Conservation (phyloP, 2,329 filamentous ascomycete species). For the Microdochium nivale region DNA sequence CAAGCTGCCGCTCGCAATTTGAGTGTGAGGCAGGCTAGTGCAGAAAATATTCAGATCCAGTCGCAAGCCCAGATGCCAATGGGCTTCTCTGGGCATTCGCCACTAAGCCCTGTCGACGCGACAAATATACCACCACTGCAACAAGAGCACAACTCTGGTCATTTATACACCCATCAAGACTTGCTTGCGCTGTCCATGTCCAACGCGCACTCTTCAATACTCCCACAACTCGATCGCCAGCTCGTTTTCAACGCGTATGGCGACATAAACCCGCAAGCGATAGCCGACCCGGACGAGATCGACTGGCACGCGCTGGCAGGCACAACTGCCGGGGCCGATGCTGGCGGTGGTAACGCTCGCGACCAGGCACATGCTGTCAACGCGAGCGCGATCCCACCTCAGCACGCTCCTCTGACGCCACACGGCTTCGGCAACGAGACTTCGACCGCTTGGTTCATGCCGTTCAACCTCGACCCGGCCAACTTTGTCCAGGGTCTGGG, state of each 20-base stretch:
- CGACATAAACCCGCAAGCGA: slow-evolving; percentile 35
- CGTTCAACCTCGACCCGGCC: slow-evolving; percentile 82
- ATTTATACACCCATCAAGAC: slow-evolving; percentile 38
- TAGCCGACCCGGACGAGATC: slow-evolving; percentile 29
- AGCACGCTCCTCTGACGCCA: slow-evolving; percentile 14
- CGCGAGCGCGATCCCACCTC: slow-evolving; percentile 16
- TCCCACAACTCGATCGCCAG: slow-evolving; percentile 67
- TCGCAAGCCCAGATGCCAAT: not conserved
- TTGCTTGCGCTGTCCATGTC: slow-evolving; percentile 43
- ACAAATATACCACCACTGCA: not conserved
- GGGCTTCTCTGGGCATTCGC: slow-evolving; percentile 39
- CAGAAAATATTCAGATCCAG: slow-evolving; percentile 21
- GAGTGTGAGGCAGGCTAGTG: slow-evolving; percentile 16
- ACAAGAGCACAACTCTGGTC: slow-evolving; percentile 20
- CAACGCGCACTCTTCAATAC: slow-evolving; percentile 38
- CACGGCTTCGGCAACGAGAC: slow-evolving; percentile 28
- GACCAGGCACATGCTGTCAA: slow-evolving; percentile 18
- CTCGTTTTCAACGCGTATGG: slow-evolving; percentile 68
- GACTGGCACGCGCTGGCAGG: slow-evolving; percentile 36
- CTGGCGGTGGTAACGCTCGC: slow-evolving; percentile 14
- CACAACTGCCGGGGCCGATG: slow-evolving; percentile 14
- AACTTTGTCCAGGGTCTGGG: slow-evolving; percentile 28
- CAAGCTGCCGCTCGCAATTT: slow-evolving; percentile 31
- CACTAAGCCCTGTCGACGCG: slow-evolving; percentile 39
- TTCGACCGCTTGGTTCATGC: slow-evolving; percentile 78